These are phyloP conservation scores for Begonia masoniana DNA, from an alignment of 306 rosid species.

Conservation along the genomic window DNA sequence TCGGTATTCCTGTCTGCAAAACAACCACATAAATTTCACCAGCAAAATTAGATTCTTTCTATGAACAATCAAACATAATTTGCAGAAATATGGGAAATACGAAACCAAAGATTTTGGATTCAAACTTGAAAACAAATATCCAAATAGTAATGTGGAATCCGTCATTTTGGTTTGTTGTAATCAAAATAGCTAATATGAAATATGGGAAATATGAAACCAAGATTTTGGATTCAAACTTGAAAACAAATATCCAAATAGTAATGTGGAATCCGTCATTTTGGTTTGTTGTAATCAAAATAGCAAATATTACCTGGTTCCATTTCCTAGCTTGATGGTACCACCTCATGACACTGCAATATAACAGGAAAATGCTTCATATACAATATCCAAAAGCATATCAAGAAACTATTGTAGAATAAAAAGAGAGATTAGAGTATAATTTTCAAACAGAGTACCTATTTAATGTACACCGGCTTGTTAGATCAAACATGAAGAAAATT, in stretches of 20 bases:
- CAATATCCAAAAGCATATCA: not conserved
- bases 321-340: slow-evolving; percentile 83
- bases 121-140: not conserved
- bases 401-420: not conserved
- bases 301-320: slow-evolving; percentile 62
- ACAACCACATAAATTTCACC: not conserved
- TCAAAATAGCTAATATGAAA: not conserved
- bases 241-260: not conserved
- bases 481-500: slow-evolving; percentile 87
- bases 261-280: not conserved
- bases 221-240: not conserved
- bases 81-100: not conserved
- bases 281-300: not conserved
- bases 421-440: not conserved
- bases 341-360: slow-evolving; percentile 38
- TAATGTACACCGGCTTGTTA: slow-evolving; percentile 87
- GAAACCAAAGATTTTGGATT: not conserved
- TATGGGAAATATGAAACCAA: not conserved
- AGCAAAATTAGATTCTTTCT: not conserved
- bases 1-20: slow-evolving; percentile 78
- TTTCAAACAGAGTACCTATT: slow-evolving; percentile 28
- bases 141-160: not conserved
- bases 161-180: not conserved
- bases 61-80: not conserved
- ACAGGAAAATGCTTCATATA: slow-evolving; percentile 1